phyloP scores from a whole-genome alignment of 2,329 filamentous ascomycete genomes.

The Bipolaris victoriae region DNA sequence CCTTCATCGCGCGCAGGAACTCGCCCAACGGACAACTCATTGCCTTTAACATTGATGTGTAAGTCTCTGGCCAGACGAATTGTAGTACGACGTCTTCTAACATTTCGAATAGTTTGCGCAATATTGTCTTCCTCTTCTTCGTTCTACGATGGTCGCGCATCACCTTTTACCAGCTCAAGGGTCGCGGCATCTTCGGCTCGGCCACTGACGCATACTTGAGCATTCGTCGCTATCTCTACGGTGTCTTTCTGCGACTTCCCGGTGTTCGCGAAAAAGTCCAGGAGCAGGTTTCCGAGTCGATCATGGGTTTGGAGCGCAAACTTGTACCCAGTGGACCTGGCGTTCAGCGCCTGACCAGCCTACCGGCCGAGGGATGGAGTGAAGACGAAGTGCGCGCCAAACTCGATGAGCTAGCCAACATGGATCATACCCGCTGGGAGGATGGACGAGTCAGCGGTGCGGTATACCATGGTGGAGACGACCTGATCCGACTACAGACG shows the following conservation, averaged over 20 bases:
- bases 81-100: background rate
- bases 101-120: constrained; percentile 64
- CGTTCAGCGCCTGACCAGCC: constrained; percentile 72
- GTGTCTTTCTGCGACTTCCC: constrained; percentile 82
- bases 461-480: constrained; percentile 91
- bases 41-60: constrained; percentile 72
- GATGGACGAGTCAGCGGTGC: constrained; percentile 93
- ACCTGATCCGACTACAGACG: constrained; percentile 81
- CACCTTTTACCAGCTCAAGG: constrained; percentile 81
- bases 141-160: constrained; percentile 81
- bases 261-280: constrained; percentile 86
- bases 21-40: constrained; percentile 61
- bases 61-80: constrained; percentile 42
- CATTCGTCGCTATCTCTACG: constrained; percentile 76
- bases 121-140: constrained; percentile 89
- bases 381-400: constrained; percentile 80
- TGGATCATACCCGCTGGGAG: constrained; percentile 97
- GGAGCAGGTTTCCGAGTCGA: constrained; percentile 79
- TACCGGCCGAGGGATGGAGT: constrained; percentile 85
- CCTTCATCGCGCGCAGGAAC: constrained; percentile 66
- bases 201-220: constrained; percentile 74
- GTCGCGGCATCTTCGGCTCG: constrained; percentile 84
- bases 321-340: constrained; percentile 76
- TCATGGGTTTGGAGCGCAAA: constrained; percentile 82
- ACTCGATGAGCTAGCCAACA: constrained; percentile 75